phyloP scores from a whole-genome alignment of 768 basidiomycete genomes.

The Termitomyces sp. region DNA sequence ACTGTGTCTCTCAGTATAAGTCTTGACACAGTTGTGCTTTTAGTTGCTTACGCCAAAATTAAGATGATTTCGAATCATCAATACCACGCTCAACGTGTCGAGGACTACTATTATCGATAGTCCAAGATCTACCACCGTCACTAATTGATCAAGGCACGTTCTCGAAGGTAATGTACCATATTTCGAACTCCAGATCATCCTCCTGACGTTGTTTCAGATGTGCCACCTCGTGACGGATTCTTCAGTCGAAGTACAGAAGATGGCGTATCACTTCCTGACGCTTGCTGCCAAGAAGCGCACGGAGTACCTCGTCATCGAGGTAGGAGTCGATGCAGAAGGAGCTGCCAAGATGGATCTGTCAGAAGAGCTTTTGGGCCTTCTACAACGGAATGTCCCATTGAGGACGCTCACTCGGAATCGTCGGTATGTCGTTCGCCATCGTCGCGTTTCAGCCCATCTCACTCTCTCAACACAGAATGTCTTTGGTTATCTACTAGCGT shows the following conservation, averaged over 20 bases:
- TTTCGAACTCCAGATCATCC: neutral
- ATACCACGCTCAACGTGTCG: constrained; percentile 62
- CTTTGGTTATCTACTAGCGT: constrained; percentile 72
- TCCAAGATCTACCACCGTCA: constrained; percentile 59
- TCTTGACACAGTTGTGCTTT: neutral
- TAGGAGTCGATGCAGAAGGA: constrained; percentile 70
- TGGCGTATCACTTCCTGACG: constrained; percentile 69
- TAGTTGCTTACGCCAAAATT: neutral
- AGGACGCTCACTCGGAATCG: constrained; percentile 29
- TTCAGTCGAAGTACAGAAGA: constrained; percentile 61
- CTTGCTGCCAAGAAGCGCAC: constrained; percentile 70
- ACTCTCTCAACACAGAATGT: constrained; percentile 28
- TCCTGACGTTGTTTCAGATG: constrained; percentile 43
- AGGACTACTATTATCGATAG: constrained; percentile 61
- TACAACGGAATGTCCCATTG: constrained; percentile 43
- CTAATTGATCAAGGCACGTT: constrained; percentile 62
- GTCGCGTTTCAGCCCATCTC: neutral
- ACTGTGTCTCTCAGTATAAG: constrained; percentile 42
- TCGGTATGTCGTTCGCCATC: constrained; percentile 21
- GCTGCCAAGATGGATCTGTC: constrained; percentile 54
- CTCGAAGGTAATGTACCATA: constrained; percentile 40
- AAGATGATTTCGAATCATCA: constrained; percentile 30
- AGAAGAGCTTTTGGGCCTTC: constrained; percentile 54
- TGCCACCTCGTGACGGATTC: constrained; percentile 74
- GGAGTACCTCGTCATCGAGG: constrained; percentile 82